Percentiles rank a stretch among this genome's conserved stretches.
phyloP scores from a whole-genome alignment of 2,329 filamentous ascomycete genomes.

The Epichloe glyceriae region DNA sequence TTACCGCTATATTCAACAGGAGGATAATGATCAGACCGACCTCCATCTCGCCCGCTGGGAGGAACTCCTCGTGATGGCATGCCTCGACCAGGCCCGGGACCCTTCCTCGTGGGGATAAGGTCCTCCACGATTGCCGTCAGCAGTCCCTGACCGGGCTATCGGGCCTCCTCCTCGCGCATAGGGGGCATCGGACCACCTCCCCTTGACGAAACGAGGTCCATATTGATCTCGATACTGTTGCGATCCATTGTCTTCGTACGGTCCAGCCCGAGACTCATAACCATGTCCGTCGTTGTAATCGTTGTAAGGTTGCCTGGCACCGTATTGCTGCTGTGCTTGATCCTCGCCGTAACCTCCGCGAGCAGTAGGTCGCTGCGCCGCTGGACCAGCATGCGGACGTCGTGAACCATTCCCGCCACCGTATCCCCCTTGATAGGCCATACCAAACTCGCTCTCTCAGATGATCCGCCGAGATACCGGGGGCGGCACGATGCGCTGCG shows the following conservation, averaged over 20 bases:
- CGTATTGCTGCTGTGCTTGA: slow-evolving; percentile 21
- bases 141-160: slow-evolving; percentile 27
- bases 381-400: slow-evolving; percentile 35
- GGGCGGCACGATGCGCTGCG: neutral
- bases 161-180: slow-evolving; percentile 34
- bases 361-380: slow-evolving; percentile 26
- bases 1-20: slow-evolving; percentile 5
- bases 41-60: neutral
- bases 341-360: slow-evolving; percentile 18
- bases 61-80: slow-evolving; percentile 3
- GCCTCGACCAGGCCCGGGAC: slow-evolving; percentile 16
- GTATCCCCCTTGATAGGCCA: slow-evolving; percentile 40
- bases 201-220: slow-evolving; percentile 26
- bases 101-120: slow-evolving; percentile 25
- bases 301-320: slow-evolving; percentile 28
- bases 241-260: slow-evolving; percentile 16
- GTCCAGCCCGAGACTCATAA: slow-evolving; percentile 31
- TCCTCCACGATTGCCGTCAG: slow-evolving; percentile 23
- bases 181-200: slow-evolving; percentile 28
- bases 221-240: slow-evolving; percentile 29
- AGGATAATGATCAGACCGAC: slow-evolving; percentile 3
- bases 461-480: neutral
- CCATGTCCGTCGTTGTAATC: slow-evolving; percentile 33
- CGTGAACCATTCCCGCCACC: slow-evolving; percentile 23
- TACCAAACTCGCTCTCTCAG: slow-evolving; percentile 12